Percentiles rank a stretch among this genome's conserved stretches.
Evolutionary conservation across 306 rosid species (phyloP).

Genomic region (Pueraria montana): DNA sequence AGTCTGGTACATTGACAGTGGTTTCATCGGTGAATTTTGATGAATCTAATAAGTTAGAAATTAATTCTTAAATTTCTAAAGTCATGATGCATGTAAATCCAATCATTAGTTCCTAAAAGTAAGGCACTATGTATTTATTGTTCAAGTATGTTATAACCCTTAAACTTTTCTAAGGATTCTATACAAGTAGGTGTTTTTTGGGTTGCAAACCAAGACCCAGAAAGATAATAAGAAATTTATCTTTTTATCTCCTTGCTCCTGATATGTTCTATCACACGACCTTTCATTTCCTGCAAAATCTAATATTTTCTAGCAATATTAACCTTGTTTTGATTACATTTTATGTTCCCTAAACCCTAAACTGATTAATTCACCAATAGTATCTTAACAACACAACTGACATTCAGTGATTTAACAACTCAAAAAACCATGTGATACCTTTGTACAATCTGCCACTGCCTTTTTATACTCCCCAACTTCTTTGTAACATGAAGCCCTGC

Average conservation of each 20-base stretch:
- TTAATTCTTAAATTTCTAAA: background rate
- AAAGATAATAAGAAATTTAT: background rate
- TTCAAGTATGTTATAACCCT: slow-evolving; percentile 11
- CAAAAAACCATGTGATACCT: slow-evolving; percentile 57
- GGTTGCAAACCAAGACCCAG: background rate
- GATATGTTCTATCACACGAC: slow-evolving; percentile 18
- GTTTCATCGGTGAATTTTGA: slow-evolving; percentile 2
- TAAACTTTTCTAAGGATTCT: background rate
- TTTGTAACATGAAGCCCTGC: slow-evolving; percentile 97
- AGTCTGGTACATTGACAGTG: background rate
- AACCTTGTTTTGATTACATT: slow-evolving; percentile 14
- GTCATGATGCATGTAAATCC: background rate
- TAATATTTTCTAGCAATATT: background rate
- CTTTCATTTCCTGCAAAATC: background rate
- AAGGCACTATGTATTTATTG: background rate
- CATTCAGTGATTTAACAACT: slow-evolving; percentile 11
- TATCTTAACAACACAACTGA: background rate
- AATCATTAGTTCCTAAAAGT: background rate
- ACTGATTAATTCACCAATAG: slow-evolving; percentile 9
- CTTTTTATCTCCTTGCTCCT: slow-evolving; percentile 7
- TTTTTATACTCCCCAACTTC: slow-evolving; percentile 99
- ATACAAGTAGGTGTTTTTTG: background rate
- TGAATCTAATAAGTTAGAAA: background rate
- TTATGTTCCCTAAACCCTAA: too few relatives aligned
- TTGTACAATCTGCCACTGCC: slow-evolving; percentile 96